Base-by-base conservation (phyloP, 306 rosid genomes). In the Purshia tridentata region DNA sequence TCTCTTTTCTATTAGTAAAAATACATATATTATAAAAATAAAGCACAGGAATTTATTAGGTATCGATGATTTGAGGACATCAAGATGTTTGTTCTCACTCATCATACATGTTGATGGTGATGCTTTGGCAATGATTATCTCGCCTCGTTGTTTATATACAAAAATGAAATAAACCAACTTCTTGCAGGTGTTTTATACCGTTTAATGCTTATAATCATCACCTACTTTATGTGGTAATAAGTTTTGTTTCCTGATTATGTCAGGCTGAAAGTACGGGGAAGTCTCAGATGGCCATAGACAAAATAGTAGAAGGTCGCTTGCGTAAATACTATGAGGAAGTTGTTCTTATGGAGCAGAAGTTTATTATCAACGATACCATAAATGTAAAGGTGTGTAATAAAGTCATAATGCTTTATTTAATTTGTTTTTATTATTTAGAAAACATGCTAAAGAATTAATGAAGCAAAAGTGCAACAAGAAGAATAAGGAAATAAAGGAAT, bases 231-330 rank as follows among this genome's bases (percentile, higher is more conserved):
- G 52, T 54, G 18, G 14, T 53, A 55, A 54, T 59, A 41, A 56
- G 20, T 41, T 3, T 46, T 67, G 8, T 51, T 47, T 63, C 55
- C 54, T 35, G 53, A 55, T 72, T 70, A 70, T 81, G 65, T 77
- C 88, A 93, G 98, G 98, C 98, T 20, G 88, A 91, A 83, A 78
- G 90, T 68, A 82, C 96, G 22, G 96, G 94, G 40, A 93, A 89
- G 84, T 14, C 97, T 72, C 91, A 86, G 76, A 89, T 89, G 88
- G 92, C 98, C 74, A 81, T 93, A 72, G 92, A 91, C 39, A 93
- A 91, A 84, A 93, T 94, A 85, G 98, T 93, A 53, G 98, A 93
- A 81, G 98, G 98, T 59, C 94, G 96, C 16, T 64, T 91, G 45
- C 94, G 92, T 76, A 93, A 93, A 80, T 93, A 89, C 86, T 84